These are phyloP conservation scores for Ceratocystis papillata DNA, from an alignment of 2,329 filamentous ascomycete species.

Conservation along the genomic window DNA sequence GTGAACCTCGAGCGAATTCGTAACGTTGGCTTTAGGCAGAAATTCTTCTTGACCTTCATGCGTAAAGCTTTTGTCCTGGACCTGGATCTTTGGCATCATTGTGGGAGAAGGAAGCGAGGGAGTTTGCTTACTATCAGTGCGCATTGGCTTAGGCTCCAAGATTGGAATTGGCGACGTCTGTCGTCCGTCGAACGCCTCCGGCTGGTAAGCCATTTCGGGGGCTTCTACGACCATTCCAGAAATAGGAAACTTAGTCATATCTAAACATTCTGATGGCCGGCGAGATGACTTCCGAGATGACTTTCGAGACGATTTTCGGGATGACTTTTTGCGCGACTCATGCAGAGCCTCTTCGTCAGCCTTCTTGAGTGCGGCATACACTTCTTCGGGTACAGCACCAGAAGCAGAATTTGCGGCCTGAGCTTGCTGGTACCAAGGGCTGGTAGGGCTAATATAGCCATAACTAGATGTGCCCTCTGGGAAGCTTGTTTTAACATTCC, in stretches of 20 bases:
- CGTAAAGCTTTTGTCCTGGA: conserved; percentile 1
- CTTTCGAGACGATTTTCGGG: conserved; percentile 17
- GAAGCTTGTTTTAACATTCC: not conserved
- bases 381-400: not conserved
- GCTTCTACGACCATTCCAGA: not conserved
- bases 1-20: not conserved
- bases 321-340: not conserved
- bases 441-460: not conserved
- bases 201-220: not conserved
- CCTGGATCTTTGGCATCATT: conserved; percentile 9
- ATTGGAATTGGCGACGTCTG: not conserved
- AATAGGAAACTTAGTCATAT: conserved; percentile 3
- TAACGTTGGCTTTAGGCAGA: not conserved
- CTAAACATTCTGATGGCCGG: conserved; percentile 8
- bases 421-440: not conserved
- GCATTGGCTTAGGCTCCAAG: conserved; percentile 5
- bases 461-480: not conserved
- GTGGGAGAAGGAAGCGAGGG: not conserved
- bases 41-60: not conserved
- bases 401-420: not conserved
- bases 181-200: not conserved
- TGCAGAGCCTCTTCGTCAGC: not conserved
- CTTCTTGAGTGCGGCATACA: not conserved
- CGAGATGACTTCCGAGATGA: conserved; percentile 17
- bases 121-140: conserved; percentile 15